These are phyloP conservation scores for Capsella rubella DNA, from an alignment of 441 rosid species.

Conservation along the genomic window DNA sequence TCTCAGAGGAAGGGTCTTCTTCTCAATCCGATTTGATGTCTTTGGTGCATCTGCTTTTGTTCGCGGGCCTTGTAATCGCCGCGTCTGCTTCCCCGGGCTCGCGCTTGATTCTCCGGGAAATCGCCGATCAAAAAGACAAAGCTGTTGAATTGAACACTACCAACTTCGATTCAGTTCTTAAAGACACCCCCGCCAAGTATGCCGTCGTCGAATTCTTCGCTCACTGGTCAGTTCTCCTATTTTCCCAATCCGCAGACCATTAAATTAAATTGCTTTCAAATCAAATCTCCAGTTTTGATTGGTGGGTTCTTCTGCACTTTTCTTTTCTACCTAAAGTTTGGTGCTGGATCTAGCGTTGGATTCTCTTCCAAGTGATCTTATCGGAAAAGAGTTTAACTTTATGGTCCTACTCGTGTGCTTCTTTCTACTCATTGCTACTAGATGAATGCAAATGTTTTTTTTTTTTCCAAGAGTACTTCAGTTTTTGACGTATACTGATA, in stretches of 20 bases:
- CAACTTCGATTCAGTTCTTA: slow-evolving; percentile 70
- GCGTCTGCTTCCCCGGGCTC: slow-evolving; percentile 56
- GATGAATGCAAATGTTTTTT: not conserved
- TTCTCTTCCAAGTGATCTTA: not conserved
- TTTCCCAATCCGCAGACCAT: not conserved
- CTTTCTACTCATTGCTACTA: not conserved
- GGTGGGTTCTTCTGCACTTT: slow-evolving; percentile 20
- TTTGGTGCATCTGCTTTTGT: slow-evolving; percentile 45
- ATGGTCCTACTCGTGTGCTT: not conserved
- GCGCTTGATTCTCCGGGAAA: slow-evolving; percentile 64
- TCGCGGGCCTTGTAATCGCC: slow-evolving; percentile 42
- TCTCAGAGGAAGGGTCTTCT: not conserved
- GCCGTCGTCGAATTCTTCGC: slow-evolving; percentile 95
- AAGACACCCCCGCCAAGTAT: slow-evolving; percentile 70
- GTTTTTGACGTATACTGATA: slow-evolving; percentile 36
- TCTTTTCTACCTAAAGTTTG: slow-evolving; percentile 21
- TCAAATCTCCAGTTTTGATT: slow-evolving; percentile 21
- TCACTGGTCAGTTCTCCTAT: slow-evolving; percentile 64
- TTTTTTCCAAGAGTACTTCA: not conserved
- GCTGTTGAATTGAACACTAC: slow-evolving; percentile 74
- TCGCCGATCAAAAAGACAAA: slow-evolving; percentile 50
- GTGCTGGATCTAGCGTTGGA: slow-evolving; percentile 39
- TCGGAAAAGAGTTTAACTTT: not conserved
- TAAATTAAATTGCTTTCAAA: slow-evolving; percentile 16
- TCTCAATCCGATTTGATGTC: slow-evolving; percentile 53